Evolutionary conservation across 1,284 basidiomycete genomes (phyloP), one percentile per base, ranked within the genome.

Genomic region (Bothia castanella): DNA sequence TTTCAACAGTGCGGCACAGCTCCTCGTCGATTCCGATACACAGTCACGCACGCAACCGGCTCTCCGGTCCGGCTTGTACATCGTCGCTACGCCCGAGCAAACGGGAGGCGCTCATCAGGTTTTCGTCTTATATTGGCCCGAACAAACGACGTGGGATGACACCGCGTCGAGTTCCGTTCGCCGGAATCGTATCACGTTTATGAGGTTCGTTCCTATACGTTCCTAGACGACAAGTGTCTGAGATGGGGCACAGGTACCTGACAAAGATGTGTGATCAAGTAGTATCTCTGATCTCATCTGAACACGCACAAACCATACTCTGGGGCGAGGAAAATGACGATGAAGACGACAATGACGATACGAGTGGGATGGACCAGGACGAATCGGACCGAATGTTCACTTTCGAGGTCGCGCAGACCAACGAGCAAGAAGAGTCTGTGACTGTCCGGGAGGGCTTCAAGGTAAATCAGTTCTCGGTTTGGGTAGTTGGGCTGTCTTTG

Each of bases 121-220:
- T 1, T 79, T 74, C 49, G 71, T 79, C 17, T 56, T 85, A 5
- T 82, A 79, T 51, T 85, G 82, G 82, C 82, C 81, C 0, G 78
- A 85, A 55, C 72, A 79, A 32, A 71, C 68, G 0, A 84, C 81
- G 0, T 85, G 83, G 82, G 66, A 77, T 27, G 78, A 82, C 60
- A 66, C 70, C 29, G 73, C 76, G 0, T 45, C 66, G 2, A 68
- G 73, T 0, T 69, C 78, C 4, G 71, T 79, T 35, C 59, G 69
- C 21, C 69, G 76, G 1, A 84, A 82, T 61, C 69, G 81, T 12
- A 67, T 79, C 6, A 82, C 79, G 0, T 84, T 85, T 56, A 81
- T 85, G 77, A 64, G 81, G 82, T 80, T 55, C 17, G 66, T 49
- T 17, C 8, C 8, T 10, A 14, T 42, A n/a, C n/a, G n/a, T n/a